Base-by-base conservation (phyloP, 768 basidiomycete genomes). In the Suillus subalutaceus region DNA sequence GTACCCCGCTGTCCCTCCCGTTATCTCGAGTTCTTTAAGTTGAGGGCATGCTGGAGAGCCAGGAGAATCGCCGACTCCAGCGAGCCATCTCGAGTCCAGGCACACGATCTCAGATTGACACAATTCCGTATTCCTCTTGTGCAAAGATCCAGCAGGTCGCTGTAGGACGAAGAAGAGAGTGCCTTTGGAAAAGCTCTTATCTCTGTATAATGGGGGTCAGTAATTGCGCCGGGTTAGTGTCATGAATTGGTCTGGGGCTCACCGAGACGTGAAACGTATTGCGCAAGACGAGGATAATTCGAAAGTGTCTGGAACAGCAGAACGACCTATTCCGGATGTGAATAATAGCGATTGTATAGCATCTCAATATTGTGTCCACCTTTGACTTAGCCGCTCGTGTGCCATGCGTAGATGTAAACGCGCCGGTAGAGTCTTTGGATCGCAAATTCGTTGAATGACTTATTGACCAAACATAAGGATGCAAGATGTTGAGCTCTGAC, bases 51-150 rank as follows among this genome's bases (percentile, higher is more conserved):
- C 6, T 75, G 75, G 6, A 94, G 77, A 20, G 85, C 83, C n/a
- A 79, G 68, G 10, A 94, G 80, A 41, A 92, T 84, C 1, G 79
- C 77, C 6, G 88, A 84, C 48, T 80, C 86, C 26, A 94, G 76
- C 5, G 93, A 88, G 4, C 92, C 90, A 68, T 93, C 90, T 52
- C 92, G 85, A 12, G 93, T 94, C 92, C 92, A 94, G 6, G 86
- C 86, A 71, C 90, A 93, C 7, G 86, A 80, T 53, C 70, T 79
- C 13, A 94, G 82, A 66, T 86, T 86, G 48, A 75, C 71, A 70
- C 91, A 92, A 71, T 92, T 90, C 58, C 75, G 72, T 16, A 93
- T 74, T 0, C 86, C 92, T 58, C 66, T 71, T 7, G 83, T 62
- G 57, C 90, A 86, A 10, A 77, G 68, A 7, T 77, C 73, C 9